Conservation (phyloP, 495 filamentous ascomycete genomes). For the Elasticomyces elasticus region DNA sequence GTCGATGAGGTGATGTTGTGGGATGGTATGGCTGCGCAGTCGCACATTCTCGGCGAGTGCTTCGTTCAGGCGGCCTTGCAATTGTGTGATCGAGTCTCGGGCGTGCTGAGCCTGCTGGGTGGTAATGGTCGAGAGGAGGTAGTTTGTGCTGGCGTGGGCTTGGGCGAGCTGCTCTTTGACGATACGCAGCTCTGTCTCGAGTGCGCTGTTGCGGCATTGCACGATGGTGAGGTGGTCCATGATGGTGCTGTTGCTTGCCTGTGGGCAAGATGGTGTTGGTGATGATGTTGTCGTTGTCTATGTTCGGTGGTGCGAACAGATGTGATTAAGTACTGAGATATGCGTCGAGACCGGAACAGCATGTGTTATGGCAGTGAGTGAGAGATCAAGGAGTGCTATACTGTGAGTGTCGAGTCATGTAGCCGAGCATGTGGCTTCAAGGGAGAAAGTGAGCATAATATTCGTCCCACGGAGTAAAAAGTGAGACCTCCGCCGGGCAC, state of each 20-base stretch:
- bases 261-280: no score
- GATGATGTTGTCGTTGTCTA: no score
- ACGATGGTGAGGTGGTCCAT: conserved; percentile 1
- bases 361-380: no score
- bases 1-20: background rate
- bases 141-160: conserved; percentile 2
- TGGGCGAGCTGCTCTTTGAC: conserved; percentile 16
- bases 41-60: background rate
- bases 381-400: no score
- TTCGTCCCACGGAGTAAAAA: no score
- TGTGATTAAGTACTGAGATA: no score
- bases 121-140: background rate
- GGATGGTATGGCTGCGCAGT: background rate
- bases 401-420: no score
- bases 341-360: no score
- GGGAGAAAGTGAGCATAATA: no score
- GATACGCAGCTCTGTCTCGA: conserved; percentile 10
- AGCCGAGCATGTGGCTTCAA: no score
- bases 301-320: no score
- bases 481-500: no score
- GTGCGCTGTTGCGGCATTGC: conserved; percentile 3
- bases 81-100: background rate
- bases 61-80: background rate
- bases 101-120: background rate
- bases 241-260: background rate